These are phyloP conservation scores for Silene coronaria DNA, from an alignment of 179 eudicot genomes.

Conservation along the genomic window DNA sequence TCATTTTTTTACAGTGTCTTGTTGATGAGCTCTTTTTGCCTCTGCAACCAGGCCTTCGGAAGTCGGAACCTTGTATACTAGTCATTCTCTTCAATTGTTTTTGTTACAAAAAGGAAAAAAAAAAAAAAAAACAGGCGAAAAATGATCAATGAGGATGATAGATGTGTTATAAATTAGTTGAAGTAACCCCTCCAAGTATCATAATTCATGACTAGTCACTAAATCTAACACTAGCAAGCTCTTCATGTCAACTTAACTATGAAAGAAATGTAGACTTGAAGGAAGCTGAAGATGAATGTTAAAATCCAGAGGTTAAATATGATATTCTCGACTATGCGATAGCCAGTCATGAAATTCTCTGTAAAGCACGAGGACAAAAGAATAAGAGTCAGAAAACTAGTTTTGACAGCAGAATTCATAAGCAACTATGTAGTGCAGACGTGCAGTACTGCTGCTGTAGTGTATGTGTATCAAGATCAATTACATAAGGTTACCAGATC, in stretches of 20 bases:
- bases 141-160: too few relatives aligned
- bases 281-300: slow-evolving; percentile 12
- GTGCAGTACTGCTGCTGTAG: too few relatives aligned
- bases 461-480: not conserved
- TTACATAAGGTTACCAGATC: too few relatives aligned
- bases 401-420: not conserved
- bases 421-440: not conserved
- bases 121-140: too few relatives aligned
- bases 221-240: slow-evolving; percentile 23
- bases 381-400: not conserved
- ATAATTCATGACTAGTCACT: slow-evolving; percentile 19
- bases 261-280: slow-evolving; percentile 19
- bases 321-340: slow-evolving; percentile 39
- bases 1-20: not conserved
- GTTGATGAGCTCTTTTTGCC: not conserved
- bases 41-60: too few relatives aligned
- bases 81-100: too few relatives aligned
- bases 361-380: slow-evolving; percentile 22
- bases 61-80: too few relatives aligned
- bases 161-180: too few relatives aligned
- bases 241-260: not conserved
- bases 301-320: slow-evolving; percentile 15
- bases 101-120: too few relatives aligned
- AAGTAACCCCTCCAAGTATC: too few relatives aligned
- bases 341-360: slow-evolving; percentile 96